These are phyloP conservation scores for Neonectria neomacrospora DNA, from an alignment of 2,329 filamentous ascomycete species.

Conservation along the genomic window DNA sequence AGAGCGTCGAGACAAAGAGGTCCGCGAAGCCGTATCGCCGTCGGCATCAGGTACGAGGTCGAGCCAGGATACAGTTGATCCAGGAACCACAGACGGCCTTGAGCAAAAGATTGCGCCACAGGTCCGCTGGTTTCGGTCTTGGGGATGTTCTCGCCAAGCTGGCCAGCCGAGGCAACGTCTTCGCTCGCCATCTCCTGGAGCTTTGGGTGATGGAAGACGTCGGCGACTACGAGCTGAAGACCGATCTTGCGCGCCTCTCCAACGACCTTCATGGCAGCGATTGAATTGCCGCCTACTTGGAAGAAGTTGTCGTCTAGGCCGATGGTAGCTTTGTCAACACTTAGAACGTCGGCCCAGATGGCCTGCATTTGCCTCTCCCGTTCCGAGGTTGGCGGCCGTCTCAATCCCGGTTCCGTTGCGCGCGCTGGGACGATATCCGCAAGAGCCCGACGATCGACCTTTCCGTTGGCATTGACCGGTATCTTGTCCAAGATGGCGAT, in stretches of 20 bases:
- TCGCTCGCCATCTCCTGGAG: slow-evolving; percentile 13
- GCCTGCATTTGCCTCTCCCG: slow-evolving; percentile 41
- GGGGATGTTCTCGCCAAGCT: slow-evolving; percentile 4
- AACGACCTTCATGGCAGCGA: slow-evolving; percentile 61
- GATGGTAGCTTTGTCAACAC: slow-evolving; percentile 47
- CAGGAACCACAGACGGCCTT: slow-evolving; percentile 33
- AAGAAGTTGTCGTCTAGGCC: slow-evolving; percentile 60
- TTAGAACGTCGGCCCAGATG: slow-evolving; percentile 53
- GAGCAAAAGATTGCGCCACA: not conserved
- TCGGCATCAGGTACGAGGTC: slow-evolving; percentile 29
- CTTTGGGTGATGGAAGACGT: slow-evolving; percentile 25
- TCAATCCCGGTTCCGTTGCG: not conserved
- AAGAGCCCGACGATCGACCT: slow-evolving; percentile 39
- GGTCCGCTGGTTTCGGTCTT: slow-evolving; percentile 5
- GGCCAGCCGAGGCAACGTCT: slow-evolving; percentile 12
- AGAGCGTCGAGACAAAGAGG: slow-evolving; percentile 26
- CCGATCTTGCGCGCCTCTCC: slow-evolving; percentile 53
- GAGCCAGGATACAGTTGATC: slow-evolving; percentile 32
- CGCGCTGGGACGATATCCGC: not conserved
- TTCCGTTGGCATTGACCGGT: slow-evolving; percentile 43
- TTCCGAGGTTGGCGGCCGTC: slow-evolving; percentile 5
- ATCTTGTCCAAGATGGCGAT: slow-evolving; percentile 40
- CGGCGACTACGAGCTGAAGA: slow-evolving; percentile 47
- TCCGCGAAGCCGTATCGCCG: slow-evolving; percentile 24
- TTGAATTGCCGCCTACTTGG: slow-evolving; percentile 60